These are phyloP conservation scores for Zopfia rhizophila DNA, from an alignment of 2,329 filamentous ascomycete genomes.

Conservation along the genomic window DNA sequence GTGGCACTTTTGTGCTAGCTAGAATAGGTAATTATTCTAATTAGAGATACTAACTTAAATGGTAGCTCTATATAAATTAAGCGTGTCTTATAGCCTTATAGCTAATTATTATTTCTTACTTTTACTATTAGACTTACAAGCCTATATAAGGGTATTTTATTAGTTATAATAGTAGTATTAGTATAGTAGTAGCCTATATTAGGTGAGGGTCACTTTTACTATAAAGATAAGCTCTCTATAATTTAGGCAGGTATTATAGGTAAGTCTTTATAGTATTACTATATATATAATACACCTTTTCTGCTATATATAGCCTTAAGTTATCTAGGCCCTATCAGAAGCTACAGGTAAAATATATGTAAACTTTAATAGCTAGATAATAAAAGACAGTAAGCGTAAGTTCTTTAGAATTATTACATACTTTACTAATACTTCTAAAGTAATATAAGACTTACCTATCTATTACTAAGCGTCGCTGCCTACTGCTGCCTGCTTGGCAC, in stretches of 20 bases:
- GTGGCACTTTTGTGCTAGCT: conserved; percentile 17
- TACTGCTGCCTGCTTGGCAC: too few species aligned
- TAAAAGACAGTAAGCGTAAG: conserved; percentile 3
- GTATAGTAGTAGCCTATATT: too few species aligned
- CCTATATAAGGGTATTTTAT: too few species aligned
- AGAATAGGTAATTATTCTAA: conserved; percentile 18
- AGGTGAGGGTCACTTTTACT: too few species aligned
- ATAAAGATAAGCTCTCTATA: too few species aligned
- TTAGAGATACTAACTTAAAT: conserved; percentile 16
- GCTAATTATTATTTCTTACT: conserved; percentile 19
- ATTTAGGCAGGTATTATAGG: conserved; percentile 14
- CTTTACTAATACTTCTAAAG: conserved; percentile 8
- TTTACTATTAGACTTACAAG: too few species aligned
- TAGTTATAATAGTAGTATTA: too few species aligned
- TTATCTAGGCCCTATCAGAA: conserved; percentile 2
- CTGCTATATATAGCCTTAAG: conserved; percentile 1
- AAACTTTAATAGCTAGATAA: conserved; percentile 4
- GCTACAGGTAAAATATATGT: conserved; percentile 12
- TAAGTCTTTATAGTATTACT: conserved; percentile 1
- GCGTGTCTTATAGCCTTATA: conserved; percentile 11
- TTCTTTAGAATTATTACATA: conserved; percentile 12
- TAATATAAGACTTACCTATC: conserved; percentile 12
- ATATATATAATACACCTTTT: conserved; percentile 9
- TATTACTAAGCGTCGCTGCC: too few species aligned
- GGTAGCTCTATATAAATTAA: conserved; percentile 15